These are phyloP conservation scores for Pezicula rhizophila DNA, from an alignment of 2,329 filamentous ascomycete species.

Conservation along the genomic window DNA sequence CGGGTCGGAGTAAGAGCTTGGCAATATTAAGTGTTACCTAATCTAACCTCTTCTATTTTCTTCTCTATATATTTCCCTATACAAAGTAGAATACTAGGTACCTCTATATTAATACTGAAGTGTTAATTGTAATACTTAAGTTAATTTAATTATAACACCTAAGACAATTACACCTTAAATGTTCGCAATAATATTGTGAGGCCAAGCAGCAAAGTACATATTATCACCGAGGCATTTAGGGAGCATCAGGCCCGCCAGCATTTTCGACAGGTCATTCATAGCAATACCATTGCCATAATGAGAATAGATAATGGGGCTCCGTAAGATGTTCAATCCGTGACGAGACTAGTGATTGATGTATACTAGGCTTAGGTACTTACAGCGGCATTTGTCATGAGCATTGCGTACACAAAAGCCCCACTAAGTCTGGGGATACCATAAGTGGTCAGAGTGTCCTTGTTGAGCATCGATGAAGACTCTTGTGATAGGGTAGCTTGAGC, in stretches of 20 bases:
- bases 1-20: too few relatives aligned
- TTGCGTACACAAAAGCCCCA: constrained; percentile 43
- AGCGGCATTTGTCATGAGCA: constrained; percentile 53
- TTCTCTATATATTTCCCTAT: too few relatives aligned
- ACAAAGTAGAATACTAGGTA: too few relatives aligned
- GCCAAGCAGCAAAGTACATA: constrained; percentile 48
- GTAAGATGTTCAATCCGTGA: constrained; percentile 4
- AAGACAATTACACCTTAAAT: constrained; percentile 10
- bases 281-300: constrained; percentile 51
- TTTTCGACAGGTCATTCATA: constrained; percentile 51
- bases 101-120: too few relatives aligned
- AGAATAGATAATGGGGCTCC: constrained; percentile 47
- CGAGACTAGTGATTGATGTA: accelerated
- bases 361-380: constrained; percentile 28
- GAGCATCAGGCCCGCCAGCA: constrained; percentile 42
- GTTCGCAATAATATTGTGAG: constrained; percentile 48
- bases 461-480: constrained; percentile 37
- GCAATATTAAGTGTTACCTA: too few relatives aligned
- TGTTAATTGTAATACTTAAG: too few relatives aligned
- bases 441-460: constrained; percentile 33
- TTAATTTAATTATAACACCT: too few relatives aligned
- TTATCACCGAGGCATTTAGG: constrained; percentile 35
- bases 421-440: constrained; percentile 42
- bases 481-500: constrained; percentile 36
- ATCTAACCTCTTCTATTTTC: too few relatives aligned